A percentile compares a stretch with the other conserved stretches of the same genome.
phyloP scores from a whole-genome alignment of 2,329 filamentous ascomycete genomes.

The Sporothrix globosa region DNA sequence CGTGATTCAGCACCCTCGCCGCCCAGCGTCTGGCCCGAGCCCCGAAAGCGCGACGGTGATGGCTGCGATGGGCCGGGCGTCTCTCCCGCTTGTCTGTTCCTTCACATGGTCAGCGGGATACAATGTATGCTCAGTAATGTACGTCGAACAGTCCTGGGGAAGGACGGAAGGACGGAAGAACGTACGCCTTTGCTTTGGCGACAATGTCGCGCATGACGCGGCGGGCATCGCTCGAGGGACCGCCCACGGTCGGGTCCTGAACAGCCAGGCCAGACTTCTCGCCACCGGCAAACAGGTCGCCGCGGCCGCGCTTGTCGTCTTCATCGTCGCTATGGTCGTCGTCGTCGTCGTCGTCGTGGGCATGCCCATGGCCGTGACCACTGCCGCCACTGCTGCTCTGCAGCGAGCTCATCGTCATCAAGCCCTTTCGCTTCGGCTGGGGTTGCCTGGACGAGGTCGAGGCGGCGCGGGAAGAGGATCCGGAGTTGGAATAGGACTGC shows the following conservation, averaged over 20 bases:
- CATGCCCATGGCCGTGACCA: conserved; percentile 58
- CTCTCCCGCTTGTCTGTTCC: neutral
- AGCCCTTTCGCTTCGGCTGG: conserved; percentile 60
- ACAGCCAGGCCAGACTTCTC: conserved; percentile 78
- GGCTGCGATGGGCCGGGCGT: conserved; percentile 35
- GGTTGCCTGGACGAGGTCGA: conserved; percentile 40
- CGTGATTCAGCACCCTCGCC: conserved; percentile 75
- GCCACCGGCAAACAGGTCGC: conserved; percentile 79
- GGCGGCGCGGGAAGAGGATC: conserved; percentile 41
- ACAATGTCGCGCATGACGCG: conserved; percentile 66
- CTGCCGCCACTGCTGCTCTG: conserved; percentile 56
- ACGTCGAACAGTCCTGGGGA: no score
- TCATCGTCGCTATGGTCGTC: conserved; percentile 60
- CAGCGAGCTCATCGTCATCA: conserved; percentile 63
- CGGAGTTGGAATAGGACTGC: conserved; percentile 41
- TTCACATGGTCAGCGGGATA: neutral
- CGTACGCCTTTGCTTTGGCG: conserved; percentile 58
- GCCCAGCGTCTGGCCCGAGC: conserved; percentile 74
- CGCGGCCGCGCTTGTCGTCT: conserved; percentile 60
- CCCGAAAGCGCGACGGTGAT: conserved; percentile 62
- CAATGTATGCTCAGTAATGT: no score
- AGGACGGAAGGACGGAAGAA: no score
- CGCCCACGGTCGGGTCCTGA: conserved; percentile 56
- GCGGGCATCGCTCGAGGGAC: conserved; percentile 52
- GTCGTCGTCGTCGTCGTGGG: conserved; percentile 60